phyloP scores from a whole-genome alignment of 768 basidiomycete species.

The Termitomyces sp. region DNA sequence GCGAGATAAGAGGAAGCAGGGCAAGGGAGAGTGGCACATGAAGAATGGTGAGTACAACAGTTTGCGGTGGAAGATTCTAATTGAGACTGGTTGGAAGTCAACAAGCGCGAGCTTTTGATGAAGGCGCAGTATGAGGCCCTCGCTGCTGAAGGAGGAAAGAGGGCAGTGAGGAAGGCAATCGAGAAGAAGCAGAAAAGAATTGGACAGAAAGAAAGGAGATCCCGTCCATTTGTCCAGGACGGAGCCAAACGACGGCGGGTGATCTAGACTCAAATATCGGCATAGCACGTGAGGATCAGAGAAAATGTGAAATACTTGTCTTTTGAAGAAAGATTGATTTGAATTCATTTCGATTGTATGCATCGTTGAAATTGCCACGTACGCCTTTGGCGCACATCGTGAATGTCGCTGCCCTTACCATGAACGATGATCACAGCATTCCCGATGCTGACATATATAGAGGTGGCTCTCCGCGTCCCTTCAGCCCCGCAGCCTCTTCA shows the following conservation, averaged over 20 bases:
- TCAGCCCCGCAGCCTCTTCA: slow-evolving; percentile 27
- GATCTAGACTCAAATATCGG: slow-evolving; percentile 6
- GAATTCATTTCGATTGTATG: slow-evolving; percentile 2
- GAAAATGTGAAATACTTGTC: not conserved
- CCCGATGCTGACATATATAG: slow-evolving; percentile 51
- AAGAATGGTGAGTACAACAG: slow-evolving; percentile 57
- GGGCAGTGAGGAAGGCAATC: slow-evolving; percentile 82
- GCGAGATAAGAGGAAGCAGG: slow-evolving; percentile 61
- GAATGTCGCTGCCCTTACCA: slow-evolving; percentile 10
- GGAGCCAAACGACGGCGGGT: slow-evolving; percentile 20
- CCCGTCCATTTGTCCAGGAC: slow-evolving; percentile 53
- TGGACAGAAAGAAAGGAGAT: slow-evolving; percentile 86
- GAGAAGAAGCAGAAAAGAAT: slow-evolving; percentile 89
- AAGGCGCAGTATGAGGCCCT: slow-evolving; percentile 80
- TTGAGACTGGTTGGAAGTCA: slow-evolving; percentile 43
- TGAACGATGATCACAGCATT: slow-evolving; percentile 17
- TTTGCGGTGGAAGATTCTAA: slow-evolving; percentile 3
- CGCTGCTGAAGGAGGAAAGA: slow-evolving; percentile 70
- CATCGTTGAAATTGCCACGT: not conserved
- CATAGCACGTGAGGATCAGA: slow-evolving; percentile 6
- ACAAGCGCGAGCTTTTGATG: slow-evolving; percentile 70
- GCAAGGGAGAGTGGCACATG: slow-evolving; percentile 84
- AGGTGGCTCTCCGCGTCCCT: slow-evolving; percentile 39
- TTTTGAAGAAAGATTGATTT: not conserved
- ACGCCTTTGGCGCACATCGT: slow-evolving; percentile 2